Evolutionary conservation across 2,329 filamentous ascomycete species (phyloP), one percentile per base, ranked within the genome.

Genomic region (Harringtonia aguacate): DNA sequence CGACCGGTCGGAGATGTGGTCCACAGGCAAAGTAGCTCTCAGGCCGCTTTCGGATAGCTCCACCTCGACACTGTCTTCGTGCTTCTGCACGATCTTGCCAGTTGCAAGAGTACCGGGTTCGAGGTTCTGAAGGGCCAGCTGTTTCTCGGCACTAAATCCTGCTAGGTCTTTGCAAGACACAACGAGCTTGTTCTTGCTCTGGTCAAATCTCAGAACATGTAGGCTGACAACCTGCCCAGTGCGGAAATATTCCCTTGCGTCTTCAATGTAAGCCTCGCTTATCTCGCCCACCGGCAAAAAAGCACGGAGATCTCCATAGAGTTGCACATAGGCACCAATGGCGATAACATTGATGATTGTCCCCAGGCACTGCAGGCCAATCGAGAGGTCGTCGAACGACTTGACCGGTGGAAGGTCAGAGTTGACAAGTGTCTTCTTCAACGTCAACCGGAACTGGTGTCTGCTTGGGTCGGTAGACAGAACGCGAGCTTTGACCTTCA

Each of bases 241-340:
- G 30, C 83, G 80, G 68, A 98, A 98, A 63, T 97, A 89, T 56
- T 94, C 81, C 37, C 77, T 78, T 5, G 92, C 88, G 56, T 95
- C 85, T 52, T 84, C 77, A 56, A 98, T 95, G 58, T 84, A 95
- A 12, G 89, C 88, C 60, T 98, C 92, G 59, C 92, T 97, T 92
- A 98, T 98, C 63, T 98, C 90, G 1, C 86, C 86, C 1, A 94
- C 81, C 3, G 92, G 92, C 44, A 98, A 72, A 67, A 94, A 98
- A 9, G 84, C 94, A 51, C 79, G 78, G 18, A 98, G 70, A 9
- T 72, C 66, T 17, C 87, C 87, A 56, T 94, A 98, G 63, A 97
- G 98, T 58, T 94, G 87, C 43, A 98, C 84, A 17, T 90, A 78
- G 12, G 92, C 92, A 47, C 92, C 92, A 43, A 79, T 78, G 4